These are phyloP conservation scores for Pseudogymnoascus sp. DNA, from an alignment of 2,329 filamentous ascomycete genomes.

Conservation along the genomic window DNA sequence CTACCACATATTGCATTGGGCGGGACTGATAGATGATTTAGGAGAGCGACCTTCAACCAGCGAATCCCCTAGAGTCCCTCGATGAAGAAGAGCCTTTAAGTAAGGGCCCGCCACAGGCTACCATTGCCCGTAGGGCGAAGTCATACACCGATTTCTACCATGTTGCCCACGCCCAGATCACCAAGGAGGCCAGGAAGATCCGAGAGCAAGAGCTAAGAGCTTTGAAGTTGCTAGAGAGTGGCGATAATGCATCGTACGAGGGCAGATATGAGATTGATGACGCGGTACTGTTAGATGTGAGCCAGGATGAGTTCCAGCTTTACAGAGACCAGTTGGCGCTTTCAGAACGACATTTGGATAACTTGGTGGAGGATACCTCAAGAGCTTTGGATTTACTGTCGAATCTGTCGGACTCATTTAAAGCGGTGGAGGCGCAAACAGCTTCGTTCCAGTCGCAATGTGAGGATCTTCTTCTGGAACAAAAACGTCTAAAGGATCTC, in stretches of 20 bases:
- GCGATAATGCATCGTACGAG: constrained; percentile 48
- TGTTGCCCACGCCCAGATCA: constrained; percentile 51
- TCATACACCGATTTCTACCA: constrained; percentile 76
- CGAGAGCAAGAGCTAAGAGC: constrained; percentile 17
- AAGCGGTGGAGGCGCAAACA: constrained; percentile 80
- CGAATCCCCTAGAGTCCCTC: constrained; percentile 52
- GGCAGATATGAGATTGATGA: constrained; percentile 55
- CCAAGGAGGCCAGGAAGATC: constrained; percentile 40
- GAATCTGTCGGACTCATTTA: constrained; percentile 78
- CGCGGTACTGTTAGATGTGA: constrained; percentile 68
- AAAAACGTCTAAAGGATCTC: constrained; percentile 69
- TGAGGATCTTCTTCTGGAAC: constrained; percentile 77
- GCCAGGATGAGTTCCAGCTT: constrained; percentile 76
- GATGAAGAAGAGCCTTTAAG: constrained; percentile 51
- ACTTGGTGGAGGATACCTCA: constrained; percentile 70
- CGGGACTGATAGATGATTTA: constrained; percentile 36
- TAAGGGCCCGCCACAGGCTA: constrained; percentile 60
- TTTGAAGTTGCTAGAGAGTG: constrained; percentile 32
- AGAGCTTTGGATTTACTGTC: constrained; percentile 70
- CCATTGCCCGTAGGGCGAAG: constrained; percentile 58
- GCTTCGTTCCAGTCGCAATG: constrained; percentile 90
- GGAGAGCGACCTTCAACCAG: constrained; percentile 48
- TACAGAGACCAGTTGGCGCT: constrained; percentile 77
- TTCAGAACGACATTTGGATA: constrained; percentile 75
- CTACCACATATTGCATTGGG: constrained; percentile 29